These are phyloP conservation scores for Paragyromitra xinjiangensis DNA, from an alignment of 495 filamentous ascomycete species.

Conservation along the genomic window DNA sequence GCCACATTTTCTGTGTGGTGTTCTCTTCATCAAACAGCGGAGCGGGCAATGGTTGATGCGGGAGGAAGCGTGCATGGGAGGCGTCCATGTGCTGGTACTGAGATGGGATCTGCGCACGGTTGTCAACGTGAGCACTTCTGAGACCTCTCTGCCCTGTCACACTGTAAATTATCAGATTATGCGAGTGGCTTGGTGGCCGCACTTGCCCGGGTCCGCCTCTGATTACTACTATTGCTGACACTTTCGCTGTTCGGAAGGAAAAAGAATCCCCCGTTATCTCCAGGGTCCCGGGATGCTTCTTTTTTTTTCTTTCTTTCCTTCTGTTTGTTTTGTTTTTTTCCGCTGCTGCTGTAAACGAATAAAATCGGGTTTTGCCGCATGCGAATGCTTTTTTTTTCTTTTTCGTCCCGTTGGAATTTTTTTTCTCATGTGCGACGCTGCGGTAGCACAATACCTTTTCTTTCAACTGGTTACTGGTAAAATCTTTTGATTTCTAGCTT, in stretches of 20 bases:
- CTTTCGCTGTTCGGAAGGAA: background rate
- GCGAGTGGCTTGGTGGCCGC: background rate
- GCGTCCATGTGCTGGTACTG: constrained; percentile 23
- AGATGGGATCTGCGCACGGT: constrained; percentile 38
- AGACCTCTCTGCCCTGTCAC: background rate
- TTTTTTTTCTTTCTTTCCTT: constrained; percentile 3
- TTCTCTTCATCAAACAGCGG: constrained; percentile 10
- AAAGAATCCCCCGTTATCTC: background rate
- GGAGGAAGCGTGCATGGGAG: constrained; percentile 20
- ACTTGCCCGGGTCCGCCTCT: background rate
- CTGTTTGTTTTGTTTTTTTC: background rate
- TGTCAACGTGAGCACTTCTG: constrained; percentile 22
- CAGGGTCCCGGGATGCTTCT: background rate
- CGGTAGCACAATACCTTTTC: constrained; percentile 5
- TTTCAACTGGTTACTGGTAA: constrained; percentile 12
- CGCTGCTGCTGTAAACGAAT: background rate
- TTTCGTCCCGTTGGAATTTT: constrained; percentile 13
- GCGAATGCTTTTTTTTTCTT: constrained; percentile 13
- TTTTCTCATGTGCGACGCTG: constrained; percentile 8
- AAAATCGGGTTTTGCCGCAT: constrained; percentile 15
- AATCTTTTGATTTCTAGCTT: constrained; percentile 11
- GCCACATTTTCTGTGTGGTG: constrained; percentile 12
- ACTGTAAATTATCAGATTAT: background rate
- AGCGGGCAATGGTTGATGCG: constrained; percentile 14
- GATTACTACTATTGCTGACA: constrained; percentile 25